Evolutionary conservation across 2,329 filamentous ascomycete species (phyloP).

Genomic region (Elsinoe necatrix): DNA sequence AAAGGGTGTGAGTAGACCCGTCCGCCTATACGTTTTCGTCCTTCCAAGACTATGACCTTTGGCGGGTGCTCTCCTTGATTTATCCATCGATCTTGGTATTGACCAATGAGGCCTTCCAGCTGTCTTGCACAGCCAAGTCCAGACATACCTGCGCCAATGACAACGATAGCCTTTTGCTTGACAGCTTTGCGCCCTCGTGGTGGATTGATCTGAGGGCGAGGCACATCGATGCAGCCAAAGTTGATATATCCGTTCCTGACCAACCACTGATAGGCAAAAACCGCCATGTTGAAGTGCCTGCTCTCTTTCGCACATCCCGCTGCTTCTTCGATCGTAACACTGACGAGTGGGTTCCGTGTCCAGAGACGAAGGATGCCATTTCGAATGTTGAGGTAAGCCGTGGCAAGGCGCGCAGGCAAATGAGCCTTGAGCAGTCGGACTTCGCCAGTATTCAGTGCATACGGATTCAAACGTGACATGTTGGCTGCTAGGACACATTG

Average conservation of each 20-base stretch:
- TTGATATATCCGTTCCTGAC: slow-evolving; percentile 90
- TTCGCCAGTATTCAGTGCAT: slow-evolving; percentile 76
- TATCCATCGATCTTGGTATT: slow-evolving; percentile 62
- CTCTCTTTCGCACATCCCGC: slow-evolving; percentile 80
- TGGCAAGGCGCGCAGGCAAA: slow-evolving; percentile 81
- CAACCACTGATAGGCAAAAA: slow-evolving; percentile 86
- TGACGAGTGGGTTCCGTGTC: slow-evolving; percentile 75
- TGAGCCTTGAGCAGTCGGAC: slow-evolving; percentile 71
- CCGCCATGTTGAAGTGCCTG: slow-evolving; percentile 82
- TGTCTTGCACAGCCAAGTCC: slow-evolving; percentile 89
- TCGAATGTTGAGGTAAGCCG: slow-evolving; percentile 89
- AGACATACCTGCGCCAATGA: slow-evolving; percentile 91
- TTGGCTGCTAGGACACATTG: slow-evolving; percentile 88
- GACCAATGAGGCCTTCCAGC: slow-evolving; percentile 73
- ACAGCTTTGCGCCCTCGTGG: slow-evolving; percentile 29
- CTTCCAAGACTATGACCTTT: slow-evolving; percentile 74
- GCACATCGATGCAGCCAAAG: slow-evolving; percentile 80
- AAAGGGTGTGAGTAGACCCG: slow-evolving; percentile 80
- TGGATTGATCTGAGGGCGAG: slow-evolving; percentile 36
- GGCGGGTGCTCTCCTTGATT: slow-evolving; percentile 60
- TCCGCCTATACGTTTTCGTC: slow-evolving; percentile 76
- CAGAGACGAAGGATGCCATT: slow-evolving; percentile 89
- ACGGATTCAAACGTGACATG: slow-evolving; percentile 81
- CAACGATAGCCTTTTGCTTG: slow-evolving; percentile 65
- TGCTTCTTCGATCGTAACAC: slow-evolving; percentile 75